Base-by-base conservation (phyloP, 2,329 filamentous ascomycete species). In the Diaporthe sp. region DNA sequence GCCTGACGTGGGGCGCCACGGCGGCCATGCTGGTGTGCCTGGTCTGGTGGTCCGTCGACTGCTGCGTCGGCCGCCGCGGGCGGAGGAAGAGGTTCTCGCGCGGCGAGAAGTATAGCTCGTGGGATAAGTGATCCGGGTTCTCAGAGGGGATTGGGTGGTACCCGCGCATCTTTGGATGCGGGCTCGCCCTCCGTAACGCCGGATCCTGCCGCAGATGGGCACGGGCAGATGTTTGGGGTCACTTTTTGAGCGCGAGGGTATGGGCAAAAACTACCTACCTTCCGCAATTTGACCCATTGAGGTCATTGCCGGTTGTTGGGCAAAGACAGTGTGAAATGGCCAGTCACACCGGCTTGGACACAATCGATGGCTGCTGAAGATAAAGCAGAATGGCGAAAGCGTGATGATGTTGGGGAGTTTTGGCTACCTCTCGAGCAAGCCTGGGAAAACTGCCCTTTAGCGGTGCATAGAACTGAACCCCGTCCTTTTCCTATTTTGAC, bases 11-110 rank as follows among this genome's bases (percentile, higher is more conserved):
- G 71, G 71, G 46, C 4, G 71, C 71, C 37, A 57, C 71, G 46
- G 71, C 46, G 3, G 42, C 58, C 49, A 73, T 73, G 71, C 44
- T 73, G 37, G 25, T 65, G 12, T 65, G 58, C 37, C 19, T 65
- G 25, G 15, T 73, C 7, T 73, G 71, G 71, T 73, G 71, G 71
- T 65, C 58, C 4, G 71, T 73, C 6, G 71, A 65, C 25, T 73
- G 71, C 25, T 73, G 71, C 8, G 19, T 61, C n/a, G 58, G 71
- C 37, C 25, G 58, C 28, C 34, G 71, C 9, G 44, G 57, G 58
- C 37, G 71, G n/a, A 62, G 42, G n/a, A 65, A 7, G 58, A 65
- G 42, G 44, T 51, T 51, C 46, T 53, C 46, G 37, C n/a, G 28
- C 1, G 58, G 58, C 25, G 58, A 65, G 25, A 65, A 73, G 71